Conservation (phyloP, 192 early-diverging fungal species). For the Coemansia sp. region DNA sequence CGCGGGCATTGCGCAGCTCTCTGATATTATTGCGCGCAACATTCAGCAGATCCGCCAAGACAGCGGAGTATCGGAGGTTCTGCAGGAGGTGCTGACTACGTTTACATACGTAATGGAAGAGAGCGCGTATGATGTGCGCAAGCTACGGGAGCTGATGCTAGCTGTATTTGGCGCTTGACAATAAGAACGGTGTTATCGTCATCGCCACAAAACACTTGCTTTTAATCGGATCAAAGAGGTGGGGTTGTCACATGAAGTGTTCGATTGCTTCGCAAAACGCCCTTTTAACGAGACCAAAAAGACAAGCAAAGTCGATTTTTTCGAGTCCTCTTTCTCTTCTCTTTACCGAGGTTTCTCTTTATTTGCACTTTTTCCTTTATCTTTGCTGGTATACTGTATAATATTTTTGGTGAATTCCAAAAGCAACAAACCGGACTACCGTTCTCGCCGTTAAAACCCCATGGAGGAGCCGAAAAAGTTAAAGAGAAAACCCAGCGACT, state of each 20-base stretch:
- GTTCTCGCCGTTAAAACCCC: not conserved
- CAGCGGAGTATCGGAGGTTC: conserved; percentile 66
- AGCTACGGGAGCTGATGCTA: conserved; percentile 55
- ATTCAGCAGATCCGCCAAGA: conserved; percentile 79
- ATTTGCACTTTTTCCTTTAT: conserved; percentile 4
- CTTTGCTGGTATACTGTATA: not conserved
- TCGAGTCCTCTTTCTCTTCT: not conserved
- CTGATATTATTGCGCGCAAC: conserved; percentile 73
- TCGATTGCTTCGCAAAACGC: too few species aligned
- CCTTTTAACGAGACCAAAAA: too few species aligned
- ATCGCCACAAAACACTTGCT: not conserved
- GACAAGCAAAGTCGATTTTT: too few species aligned
- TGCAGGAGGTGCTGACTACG: conserved; percentile 76
- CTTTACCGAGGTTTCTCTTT: not conserved
- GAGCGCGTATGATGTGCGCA: conserved; percentile 47
- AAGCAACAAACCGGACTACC: not conserved
- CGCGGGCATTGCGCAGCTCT: conserved; percentile 76
- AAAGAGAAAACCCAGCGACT: conserved; percentile 46
- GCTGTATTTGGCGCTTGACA: conserved; percentile 45
- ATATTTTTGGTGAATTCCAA: conserved; percentile 2
- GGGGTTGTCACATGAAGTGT: not conserved
- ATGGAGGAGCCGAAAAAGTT: conserved; percentile 8
- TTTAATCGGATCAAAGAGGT: not conserved
- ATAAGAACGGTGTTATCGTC: not conserved
- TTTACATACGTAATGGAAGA: conserved; percentile 91